Conservation (phyloP, 2,329 filamentous ascomycete genomes). For the Tolypocladium endophyticum region DNA sequence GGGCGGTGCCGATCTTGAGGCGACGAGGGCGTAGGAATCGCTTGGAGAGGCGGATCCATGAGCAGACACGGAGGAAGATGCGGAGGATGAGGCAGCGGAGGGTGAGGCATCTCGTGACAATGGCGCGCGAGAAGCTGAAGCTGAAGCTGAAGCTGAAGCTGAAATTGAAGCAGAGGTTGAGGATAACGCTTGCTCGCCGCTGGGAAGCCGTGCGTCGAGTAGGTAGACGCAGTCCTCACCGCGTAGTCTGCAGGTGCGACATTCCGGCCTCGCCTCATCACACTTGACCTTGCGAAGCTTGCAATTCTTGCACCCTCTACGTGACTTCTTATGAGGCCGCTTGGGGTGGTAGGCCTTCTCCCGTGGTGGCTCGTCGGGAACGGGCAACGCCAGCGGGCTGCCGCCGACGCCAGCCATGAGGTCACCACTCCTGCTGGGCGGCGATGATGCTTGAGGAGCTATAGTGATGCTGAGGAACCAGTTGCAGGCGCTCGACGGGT, state of each 20-base stretch:
- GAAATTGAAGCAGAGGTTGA: not conserved
- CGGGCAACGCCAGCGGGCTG: not conserved
- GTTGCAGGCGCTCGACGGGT: not conserved
- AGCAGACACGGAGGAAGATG: not conserved
- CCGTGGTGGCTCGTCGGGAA: not conserved
- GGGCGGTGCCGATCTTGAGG: not conserved
- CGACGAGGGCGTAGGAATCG: not conserved
- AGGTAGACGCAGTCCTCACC: conserved; percentile 37
- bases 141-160: no score
- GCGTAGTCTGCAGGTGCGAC: conserved; percentile 37
- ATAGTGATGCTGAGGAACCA: not conserved
- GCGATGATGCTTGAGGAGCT: not conserved
- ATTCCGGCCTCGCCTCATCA: conserved; percentile 38
- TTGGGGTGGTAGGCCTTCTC: conserved; percentile 28
- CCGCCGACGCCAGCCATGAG: not conserved
- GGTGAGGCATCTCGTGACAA: conserved; percentile 2
- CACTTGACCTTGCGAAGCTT: conserved; percentile 46
- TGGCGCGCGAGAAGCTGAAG: conserved; percentile 3
- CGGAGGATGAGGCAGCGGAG: not conserved
- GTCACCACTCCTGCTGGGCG: not conserved
- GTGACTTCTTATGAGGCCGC: conserved; percentile 44
- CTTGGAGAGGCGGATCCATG: not conserved
- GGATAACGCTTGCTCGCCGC: not conserved
- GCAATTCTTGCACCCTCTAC: conserved; percentile 42
- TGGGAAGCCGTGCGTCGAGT: conserved; percentile 3